phyloP scores from a whole-genome alignment of 2,329 filamentous ascomycete species.

The Anthostomella pinea region DNA sequence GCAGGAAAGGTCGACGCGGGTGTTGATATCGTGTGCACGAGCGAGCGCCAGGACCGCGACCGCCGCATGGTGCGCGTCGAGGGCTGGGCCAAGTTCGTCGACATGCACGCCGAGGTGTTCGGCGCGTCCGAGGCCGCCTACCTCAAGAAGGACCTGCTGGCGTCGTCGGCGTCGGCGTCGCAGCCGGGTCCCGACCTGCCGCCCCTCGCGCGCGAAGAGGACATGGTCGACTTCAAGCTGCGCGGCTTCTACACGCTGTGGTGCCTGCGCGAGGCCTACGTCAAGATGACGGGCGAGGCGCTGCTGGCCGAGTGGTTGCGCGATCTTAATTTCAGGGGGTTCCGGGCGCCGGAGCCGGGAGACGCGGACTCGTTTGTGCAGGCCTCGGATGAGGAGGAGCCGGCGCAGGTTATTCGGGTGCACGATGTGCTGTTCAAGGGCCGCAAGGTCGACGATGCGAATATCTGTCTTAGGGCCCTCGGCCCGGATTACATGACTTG shows the following conservation, averaged over 20 bases:
- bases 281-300: slow-evolving; percentile 80
- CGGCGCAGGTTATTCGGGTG: slow-evolving; percentile 33
- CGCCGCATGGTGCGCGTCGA: slow-evolving; percentile 48
- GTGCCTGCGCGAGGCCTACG: slow-evolving; percentile 77
- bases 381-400: slow-evolving; percentile 34
- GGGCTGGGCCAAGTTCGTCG: slow-evolving; percentile 66
- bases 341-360: slow-evolving; percentile 50
- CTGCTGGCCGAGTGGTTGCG: slow-evolving; percentile 70
- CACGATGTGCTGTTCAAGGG: slow-evolving; percentile 41
- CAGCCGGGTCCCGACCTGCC: too few species aligned
- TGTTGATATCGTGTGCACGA: slow-evolving; percentile 72
- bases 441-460: slow-evolving; percentile 38
- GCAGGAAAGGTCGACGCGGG: slow-evolving; percentile 52
- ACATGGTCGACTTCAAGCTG: slow-evolving; percentile 58
- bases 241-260: slow-evolving; percentile 74
- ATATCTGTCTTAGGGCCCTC: slow-evolving; percentile 42
- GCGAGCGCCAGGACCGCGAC: slow-evolving; percentile 65
- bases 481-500: slow-evolving; percentile 54
- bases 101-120: slow-evolving; percentile 71
- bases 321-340: slow-evolving; percentile 65
- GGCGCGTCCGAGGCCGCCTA: slow-evolving; percentile 57
- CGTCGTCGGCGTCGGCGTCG: slow-evolving; percentile 6
- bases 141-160: slow-evolving; percentile 50
- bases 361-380: slow-evolving; percentile 23
- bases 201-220: slow-evolving; percentile 29